Evolutionary conservation across 2,329 filamentous ascomycete genomes (phyloP), one percentile per base, ranked within the genome.

Genomic region (Fusarium sterilihyphosum): DNA sequence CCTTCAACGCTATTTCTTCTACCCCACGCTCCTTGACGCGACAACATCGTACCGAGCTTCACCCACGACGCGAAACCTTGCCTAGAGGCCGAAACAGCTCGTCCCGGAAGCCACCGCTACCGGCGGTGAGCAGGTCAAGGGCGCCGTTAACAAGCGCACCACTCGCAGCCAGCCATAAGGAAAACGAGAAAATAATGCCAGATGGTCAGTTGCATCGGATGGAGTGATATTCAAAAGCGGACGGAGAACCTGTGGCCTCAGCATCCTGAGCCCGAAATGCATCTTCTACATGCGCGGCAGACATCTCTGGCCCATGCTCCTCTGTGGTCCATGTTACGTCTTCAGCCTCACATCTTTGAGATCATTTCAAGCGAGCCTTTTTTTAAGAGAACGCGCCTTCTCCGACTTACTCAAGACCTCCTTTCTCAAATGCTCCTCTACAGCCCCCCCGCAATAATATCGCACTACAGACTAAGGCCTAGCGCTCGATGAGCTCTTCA

Each of bases 81-180:
- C 24, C 4, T 18, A 1, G 8, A 41, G 40, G 12, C 22, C 13
- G 40, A 38, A 12, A 38, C 41, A 33, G 33, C 31, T 33, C 13
- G 33, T 33, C 33, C 33, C 33, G 87, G n/a, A 90, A 82, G 88
- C 89, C 60, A 85, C 87, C 26, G 80, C 90, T 43, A 87, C 88
- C 57, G 90, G 90, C 62, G 90, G 91, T 63, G 93, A 94, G 71
- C 90, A 93, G 65, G 91, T 92, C 76, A 96, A 96, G 88, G 90
- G 88, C 89, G n/a, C n/a, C n/a, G n/a, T n/a, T n/a, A n/a, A n/a
- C n/a, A n/a, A n/a, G n/a, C n/a, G 90, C 74, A 83, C 84, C 69
- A 89, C 88, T 67, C 87, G 88, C 80, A 90, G 85, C 85, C 85
- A 88, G 77, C 88, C 86, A 79, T 89, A 86, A 76, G 75, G 46